phyloP scores from a whole-genome alignment of 169 alveolate genomes.

The Cardiosporidium cionae region DNA sequence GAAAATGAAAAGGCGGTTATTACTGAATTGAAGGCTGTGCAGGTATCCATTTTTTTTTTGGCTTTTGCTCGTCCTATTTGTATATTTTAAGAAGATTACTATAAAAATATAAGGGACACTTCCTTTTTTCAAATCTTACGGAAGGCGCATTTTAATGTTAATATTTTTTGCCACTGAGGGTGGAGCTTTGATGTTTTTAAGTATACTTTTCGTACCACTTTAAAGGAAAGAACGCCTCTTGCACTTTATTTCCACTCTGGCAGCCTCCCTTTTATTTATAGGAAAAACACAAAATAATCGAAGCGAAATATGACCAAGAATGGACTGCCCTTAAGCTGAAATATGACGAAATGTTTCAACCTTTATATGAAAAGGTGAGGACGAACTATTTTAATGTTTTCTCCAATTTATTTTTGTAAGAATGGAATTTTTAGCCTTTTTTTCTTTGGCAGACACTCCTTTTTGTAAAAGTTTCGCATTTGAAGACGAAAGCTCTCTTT shows the following conservation, averaged over 20 bases:
- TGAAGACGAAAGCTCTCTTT: neutral
- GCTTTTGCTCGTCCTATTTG: no score
- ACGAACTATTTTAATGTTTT: neutral
- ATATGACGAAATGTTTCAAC: constrained; percentile 6
- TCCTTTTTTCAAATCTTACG: no score
- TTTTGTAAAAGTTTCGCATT: neutral
- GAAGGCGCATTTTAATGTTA: no score
- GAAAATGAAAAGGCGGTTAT: no score
- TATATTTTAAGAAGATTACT: no score
- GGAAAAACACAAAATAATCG: constrained; percentile 5
- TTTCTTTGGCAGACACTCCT: neutral
- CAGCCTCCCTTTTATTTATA: constrained; percentile 1
- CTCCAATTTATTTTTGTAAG: neutral
- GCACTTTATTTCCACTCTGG: neutral
- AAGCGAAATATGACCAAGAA: neutral
- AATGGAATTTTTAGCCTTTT: neutral
- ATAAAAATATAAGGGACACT: no score
- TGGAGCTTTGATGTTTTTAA: no score
- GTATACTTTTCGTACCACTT: no score
- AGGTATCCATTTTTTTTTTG: no score
- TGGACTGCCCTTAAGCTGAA: neutral
- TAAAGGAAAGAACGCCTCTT: no score
- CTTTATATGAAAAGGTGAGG: neutral
- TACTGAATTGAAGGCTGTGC: no score
- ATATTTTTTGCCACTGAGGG: no score